Evolutionary conservation across 1,284 basidiomycete genomes (phyloP).

Genomic region (Paramarasmius palmivorus): DNA sequence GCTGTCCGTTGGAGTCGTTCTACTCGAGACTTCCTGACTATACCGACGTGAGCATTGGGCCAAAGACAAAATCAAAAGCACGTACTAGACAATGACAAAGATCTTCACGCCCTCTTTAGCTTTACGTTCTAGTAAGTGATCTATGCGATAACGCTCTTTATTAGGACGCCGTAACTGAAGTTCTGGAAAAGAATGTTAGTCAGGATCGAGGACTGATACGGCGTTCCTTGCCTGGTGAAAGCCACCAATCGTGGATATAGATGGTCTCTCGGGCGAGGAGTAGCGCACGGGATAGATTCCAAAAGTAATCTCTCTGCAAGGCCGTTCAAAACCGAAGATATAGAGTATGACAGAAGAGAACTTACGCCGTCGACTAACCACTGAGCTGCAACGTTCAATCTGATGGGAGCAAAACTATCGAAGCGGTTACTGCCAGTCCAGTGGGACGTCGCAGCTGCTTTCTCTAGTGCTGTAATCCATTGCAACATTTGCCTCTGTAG

Average conservation of each 20-base stretch:
- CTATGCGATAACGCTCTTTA: constrained; percentile 87
- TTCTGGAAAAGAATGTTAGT: constrained; percentile 48
- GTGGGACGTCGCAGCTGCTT: constrained; percentile 75
- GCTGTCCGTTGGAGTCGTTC: constrained; percentile 93
- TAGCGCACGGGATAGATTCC: constrained; percentile 95
- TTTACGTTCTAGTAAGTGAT: constrained; percentile 87
- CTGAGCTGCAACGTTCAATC: constrained; percentile 91
- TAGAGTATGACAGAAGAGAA: constrained; percentile 14
- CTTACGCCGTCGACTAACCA: constrained; percentile 98
- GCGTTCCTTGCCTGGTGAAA: constrained; percentile 67
- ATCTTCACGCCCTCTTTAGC: constrained; percentile 97
- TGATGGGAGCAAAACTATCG: constrained; percentile 92
- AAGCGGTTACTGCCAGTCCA: constrained; percentile 88
- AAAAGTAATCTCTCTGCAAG: constrained; percentile 88
- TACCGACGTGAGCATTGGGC: constrained; percentile 5
- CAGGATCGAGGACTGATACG: constrained; percentile 1
- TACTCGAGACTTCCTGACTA: constrained; percentile 96
- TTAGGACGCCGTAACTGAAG: constrained; percentile 82
- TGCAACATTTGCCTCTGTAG: constrained; percentile 92
- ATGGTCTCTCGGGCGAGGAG: constrained; percentile 87
- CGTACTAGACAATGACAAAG: constrained; percentile 92
- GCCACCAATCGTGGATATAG: constrained; percentile 97
- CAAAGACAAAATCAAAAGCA: constrained; percentile 7
- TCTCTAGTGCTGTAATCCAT: constrained; percentile 93
- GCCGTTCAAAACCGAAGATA: constrained; percentile 9